A percentile compares a stretch with the other conserved stretches of the same genome.
These are phyloP conservation scores for Acer saccharum DNA, from an alignment of 345 rosid species.

Conservation along the genomic window DNA sequence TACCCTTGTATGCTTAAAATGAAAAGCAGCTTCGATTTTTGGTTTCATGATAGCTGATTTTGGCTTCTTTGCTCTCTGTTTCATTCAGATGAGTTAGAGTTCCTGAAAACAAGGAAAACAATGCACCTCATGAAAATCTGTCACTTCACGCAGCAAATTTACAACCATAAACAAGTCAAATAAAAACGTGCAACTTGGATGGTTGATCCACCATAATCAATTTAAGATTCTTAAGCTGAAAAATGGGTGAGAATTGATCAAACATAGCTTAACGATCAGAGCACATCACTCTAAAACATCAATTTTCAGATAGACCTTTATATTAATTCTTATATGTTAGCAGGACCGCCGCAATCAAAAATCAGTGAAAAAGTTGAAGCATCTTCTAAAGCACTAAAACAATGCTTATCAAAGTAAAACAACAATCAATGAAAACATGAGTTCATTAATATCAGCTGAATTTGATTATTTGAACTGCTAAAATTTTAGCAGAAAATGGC, in stretches of 20 bases:
- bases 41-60: slow-evolving; percentile 46
- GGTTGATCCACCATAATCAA: not conserved
- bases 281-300: not conserved
- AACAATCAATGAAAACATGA: not conserved
- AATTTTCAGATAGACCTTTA: not conserved
- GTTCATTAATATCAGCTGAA: not conserved
- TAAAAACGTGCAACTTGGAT: not conserved
- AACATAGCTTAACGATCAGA: not conserved
- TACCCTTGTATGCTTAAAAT: slow-evolving; percentile 82
- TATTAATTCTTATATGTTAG: not conserved
- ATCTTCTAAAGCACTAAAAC: not conserved
- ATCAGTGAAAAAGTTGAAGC: not conserved
- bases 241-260: not conserved
- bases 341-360: not conserved
- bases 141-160: not conserved
- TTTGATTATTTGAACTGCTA: not conserved
- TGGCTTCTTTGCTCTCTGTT: slow-evolving; percentile 68
- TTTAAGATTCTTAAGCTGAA: not conserved
- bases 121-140: not conserved
- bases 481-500: not conserved
- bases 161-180: not conserved
- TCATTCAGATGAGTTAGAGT: slow-evolving; percentile 77
- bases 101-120: slow-evolving; percentile 43
- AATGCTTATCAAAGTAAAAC: not conserved
- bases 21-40: slow-evolving; percentile 57